Percentiles rank a stretch among this genome's conserved stretches.
These are phyloP conservation scores for Chimonanthus praecox DNA, from an alignment of 164 flowering plant genomes.

Conservation along the genomic window DNA sequence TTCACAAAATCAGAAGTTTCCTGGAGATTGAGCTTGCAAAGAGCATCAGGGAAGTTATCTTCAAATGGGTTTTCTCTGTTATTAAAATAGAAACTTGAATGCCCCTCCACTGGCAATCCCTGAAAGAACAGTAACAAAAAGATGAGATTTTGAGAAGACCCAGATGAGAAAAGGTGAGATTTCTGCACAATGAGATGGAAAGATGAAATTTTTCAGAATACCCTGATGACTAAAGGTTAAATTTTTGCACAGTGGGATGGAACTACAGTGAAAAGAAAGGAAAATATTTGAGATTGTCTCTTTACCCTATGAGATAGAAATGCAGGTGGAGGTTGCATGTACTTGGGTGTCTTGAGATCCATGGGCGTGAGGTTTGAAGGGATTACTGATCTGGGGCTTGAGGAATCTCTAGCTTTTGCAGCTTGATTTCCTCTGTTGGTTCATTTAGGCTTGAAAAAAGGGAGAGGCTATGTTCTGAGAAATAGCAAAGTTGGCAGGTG, in stretches of 20 bases:
- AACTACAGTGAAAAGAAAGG: background rate
- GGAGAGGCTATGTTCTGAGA: background rate
- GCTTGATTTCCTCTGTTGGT: background rate
- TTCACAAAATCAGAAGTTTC: constrained; percentile 83
- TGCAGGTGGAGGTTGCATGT: constrained; percentile 31
- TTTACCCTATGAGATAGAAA: constrained; percentile 35
- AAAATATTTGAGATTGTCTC: no score
- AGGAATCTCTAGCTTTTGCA: background rate
- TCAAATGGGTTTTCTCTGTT: constrained; percentile 52
- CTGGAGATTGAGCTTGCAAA: constrained; percentile 77
- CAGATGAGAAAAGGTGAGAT: background rate
- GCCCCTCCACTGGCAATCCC: constrained; percentile 42
- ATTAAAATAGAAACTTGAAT: constrained; percentile 24
- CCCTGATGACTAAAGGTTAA: background rate
- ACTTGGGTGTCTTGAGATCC: constrained; percentile 49
- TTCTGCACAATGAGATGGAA: background rate
- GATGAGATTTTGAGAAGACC: background rate
- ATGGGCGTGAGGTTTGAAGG: constrained; percentile 16
- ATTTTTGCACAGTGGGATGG: background rate
- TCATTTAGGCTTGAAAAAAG: background rate
- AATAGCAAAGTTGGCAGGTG: constrained; percentile 5
- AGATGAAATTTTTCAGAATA: background rate
- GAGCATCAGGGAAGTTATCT: constrained; percentile 57
- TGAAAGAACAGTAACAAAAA: constrained; percentile 8
- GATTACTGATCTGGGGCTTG: constrained; percentile 3